Evolutionary conservation across 371 early-diverging fungal genomes (phyloP), one percentile per base, ranked within the genome.

Genomic region (Mortierella polycephala): DNA sequence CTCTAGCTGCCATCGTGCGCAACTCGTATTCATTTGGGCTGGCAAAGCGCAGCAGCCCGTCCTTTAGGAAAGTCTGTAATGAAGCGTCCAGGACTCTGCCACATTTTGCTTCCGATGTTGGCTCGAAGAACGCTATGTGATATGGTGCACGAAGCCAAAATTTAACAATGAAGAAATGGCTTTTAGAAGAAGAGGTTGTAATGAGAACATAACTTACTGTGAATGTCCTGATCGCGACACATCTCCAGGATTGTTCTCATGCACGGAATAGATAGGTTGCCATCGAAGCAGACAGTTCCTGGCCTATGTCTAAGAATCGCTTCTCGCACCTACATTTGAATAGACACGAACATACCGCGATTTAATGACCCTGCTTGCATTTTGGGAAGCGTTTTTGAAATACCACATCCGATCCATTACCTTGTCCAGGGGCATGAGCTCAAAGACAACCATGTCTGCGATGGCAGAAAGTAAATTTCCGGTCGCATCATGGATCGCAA

Each of bases 101-200:
- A 14, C 93, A 90, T 70, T 98, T 98, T 14, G 92, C 88, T 1
- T 93, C 88, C 8, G 97, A 96, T 0, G 98, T 98, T 0, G 98
- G 97, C 64, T 98, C 97, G 75, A 95, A 96, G 42, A 96, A 71
- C 16, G 87, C 89, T 90, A 70, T 13, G 54, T 47, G 51, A 39
- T 13, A 41, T 30, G 4, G 30, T 30, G 30, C 30, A 30, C 30
- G 30, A 4, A 30, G 30, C 4, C 30, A 30, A 2, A 30, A 4
- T 30, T 30, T 7, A 52, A 30, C 18, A 71, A 13, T 9, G 41
- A 39, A 60, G 5, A 41, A 41, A 42, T 11, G 49, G 12, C 11
- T 37, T 7, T 12, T 50, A n/a, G 37, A 21, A 53, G 5, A 51
- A n/a, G 44, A 44, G 16, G 7, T n/a, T 9, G 23, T 12, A 23